phyloP scores from a whole-genome alignment of 140 eudicot genomes.

The Erigeron philadelphicus region DNA sequence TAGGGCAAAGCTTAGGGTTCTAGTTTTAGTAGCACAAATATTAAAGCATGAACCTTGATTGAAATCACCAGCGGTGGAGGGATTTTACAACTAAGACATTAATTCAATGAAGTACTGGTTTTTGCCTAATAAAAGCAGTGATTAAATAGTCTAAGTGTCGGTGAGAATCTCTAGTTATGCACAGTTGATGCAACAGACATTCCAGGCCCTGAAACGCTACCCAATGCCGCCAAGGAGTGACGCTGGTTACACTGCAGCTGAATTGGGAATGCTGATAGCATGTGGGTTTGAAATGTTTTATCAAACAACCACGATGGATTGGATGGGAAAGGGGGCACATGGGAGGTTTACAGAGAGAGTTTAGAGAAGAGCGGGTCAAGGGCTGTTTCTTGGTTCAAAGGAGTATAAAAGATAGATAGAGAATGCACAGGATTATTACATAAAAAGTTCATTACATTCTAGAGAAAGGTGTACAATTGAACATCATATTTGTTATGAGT shows the following conservation, averaged over 20 bases:
- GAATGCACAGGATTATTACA: no score
- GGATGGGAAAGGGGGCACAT: conserved; percentile 77
- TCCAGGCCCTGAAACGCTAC: conserved; percentile 80
- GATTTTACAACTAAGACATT: conserved; percentile 80
- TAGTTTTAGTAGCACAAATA: conserved; percentile 54
- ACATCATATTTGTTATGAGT: no score
- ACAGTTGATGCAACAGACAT: conserved; percentile 77
- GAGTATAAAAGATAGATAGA: no score
- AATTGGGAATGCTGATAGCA: conserved; percentile 87
- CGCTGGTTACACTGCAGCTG: conserved; percentile 61
- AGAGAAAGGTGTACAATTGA: no score
- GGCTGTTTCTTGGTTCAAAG: no score
- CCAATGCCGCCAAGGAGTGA: conserved; percentile 71
- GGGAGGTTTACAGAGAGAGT: conserved; percentile 68
- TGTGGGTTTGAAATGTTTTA: conserved; percentile 97
- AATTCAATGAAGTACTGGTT: conserved; percentile 73
- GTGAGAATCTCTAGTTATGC: conserved; percentile 83
- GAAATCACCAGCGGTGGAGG: conserved; percentile 73
- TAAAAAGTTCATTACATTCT: no score
- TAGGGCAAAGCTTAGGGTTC: conserved; percentile 71
- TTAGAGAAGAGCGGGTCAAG: no score
- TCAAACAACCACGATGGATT: conserved; percentile 54
- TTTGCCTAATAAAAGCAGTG: conserved; percentile 50
- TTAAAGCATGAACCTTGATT: conserved; percentile 71
- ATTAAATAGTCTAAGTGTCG: conserved; percentile 58